Base-by-base conservation (phyloP, 202 grass and related monocot genomes). In the Sporobolus alterniflorus region DNA sequence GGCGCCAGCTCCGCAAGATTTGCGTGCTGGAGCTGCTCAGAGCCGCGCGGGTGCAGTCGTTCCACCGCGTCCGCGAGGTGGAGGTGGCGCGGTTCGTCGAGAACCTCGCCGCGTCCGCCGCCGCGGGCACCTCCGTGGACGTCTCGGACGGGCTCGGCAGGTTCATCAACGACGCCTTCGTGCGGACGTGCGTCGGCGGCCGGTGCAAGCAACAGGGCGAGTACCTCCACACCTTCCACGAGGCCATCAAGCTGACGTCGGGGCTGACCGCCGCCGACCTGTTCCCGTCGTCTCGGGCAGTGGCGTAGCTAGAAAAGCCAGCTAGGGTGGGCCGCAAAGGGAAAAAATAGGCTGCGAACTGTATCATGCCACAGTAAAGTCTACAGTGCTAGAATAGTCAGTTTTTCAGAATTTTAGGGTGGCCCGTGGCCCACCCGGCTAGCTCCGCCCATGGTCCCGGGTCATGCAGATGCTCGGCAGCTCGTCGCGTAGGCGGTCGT, bases 1-100 rank as follows among this genome's bases (percentile, higher is more conserved):
- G 83, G 88, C 72, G 79, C 34, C 55, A 83, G 59, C 22, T 86
- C 21, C 78, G 74, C 42, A 90, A 83, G 78, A 60, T 90, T 64
- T 48, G 55, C 77, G 56, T 78, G 21, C 16, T 83, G 18, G 73
- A 86, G 65, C 63, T 90, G 5, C 64, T 90, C 12, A 86, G 65
- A 65, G 9, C 42, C 6, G 44, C 79, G 0, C 65, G 82, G 11
- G 88, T 90, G 54, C 63, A 69, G 57, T 63, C 83, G 5, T 74
- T 83, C 41, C 64, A 59, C 2, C 17, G 34, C 12, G 17, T 83
- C 71, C 77, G 83, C 0, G 83, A 90, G 64, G 83, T 79, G 22
- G 83, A 90, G 66, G 73, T 67, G 26, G 54, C 36, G 15, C 69
- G 42, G 16, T 18, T 83, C 54, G 15, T 90, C 33, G 17, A 11